Evolutionary conservation across 2,329 filamentous ascomycete species (phyloP), one percentile per base, ranked within the genome.

Genomic region (Xylogone sp.): DNA sequence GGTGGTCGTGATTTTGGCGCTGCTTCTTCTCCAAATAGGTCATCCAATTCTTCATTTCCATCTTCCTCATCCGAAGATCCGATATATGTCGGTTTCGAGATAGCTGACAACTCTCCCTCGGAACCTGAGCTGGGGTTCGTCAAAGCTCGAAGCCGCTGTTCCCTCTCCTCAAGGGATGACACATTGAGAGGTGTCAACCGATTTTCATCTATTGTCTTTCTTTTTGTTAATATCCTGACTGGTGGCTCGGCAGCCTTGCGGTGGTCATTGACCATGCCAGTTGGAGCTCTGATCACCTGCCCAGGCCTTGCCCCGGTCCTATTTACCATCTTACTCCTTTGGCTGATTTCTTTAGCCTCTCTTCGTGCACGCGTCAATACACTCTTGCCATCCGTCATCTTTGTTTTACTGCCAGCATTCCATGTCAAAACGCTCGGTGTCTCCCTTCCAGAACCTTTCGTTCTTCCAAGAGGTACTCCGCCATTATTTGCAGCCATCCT

Each of bases 301-400:
- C 56, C 62, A 6, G 64, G 56, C 16, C 61, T 64, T 21, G 69
- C 63, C 27, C 55, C 44, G 22, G 71, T 54, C 52, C 65, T 56
- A 49, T 69, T 67, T 1, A 68, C 65, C 29, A 82, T 68, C 27
- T 71, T 69, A 49, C 75, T 73, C 56, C 77, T 75, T 31, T 64
- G 71, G 48, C 69, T 71, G 43, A 82, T 78, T 58, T 83, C 77
- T 45, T 71, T 74, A 5, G 77, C 78, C 59, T 86, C 79, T 45
- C 79, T 73, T 43, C 75, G 74, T 20, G 81, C 78, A 57, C 77
- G 81, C 49, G 74, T 72, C 59, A 86, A 72, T 47, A 84, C 73
- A 53, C 75, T 78, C 51, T 78, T 72, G 22, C 75, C 76, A 19
- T 71, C 75, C 27, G 70, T 72, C 27, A 72, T 72, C 66, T 79